Percentiles rank a stretch among this genome's conserved stretches.
These are phyloP conservation scores for Agaricus sinodeliciosus DNA, from an alignment of 768 basidiomycete genomes.

Conservation along the genomic window DNA sequence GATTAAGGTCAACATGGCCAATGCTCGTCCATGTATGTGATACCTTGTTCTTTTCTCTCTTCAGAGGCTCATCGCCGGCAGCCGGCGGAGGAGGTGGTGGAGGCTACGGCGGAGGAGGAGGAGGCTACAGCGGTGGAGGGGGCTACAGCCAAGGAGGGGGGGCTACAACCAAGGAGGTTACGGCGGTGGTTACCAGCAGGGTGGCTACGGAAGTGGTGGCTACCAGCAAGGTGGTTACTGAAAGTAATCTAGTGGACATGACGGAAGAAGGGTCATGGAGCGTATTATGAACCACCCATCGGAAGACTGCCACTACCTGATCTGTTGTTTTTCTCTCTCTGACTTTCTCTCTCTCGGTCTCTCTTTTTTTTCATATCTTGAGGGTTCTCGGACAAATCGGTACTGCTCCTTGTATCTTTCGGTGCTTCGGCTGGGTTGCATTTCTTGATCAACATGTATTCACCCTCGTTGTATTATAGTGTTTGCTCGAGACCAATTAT, in stretches of 20 bases:
- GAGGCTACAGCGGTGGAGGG: slow-evolving; percentile 19
- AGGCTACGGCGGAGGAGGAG: slow-evolving; percentile 16
- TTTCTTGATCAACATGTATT: slow-evolving; percentile 8
- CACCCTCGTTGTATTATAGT: slow-evolving; percentile 11
- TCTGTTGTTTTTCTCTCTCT: not conserved
- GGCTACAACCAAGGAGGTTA: slow-evolving; percentile 15
- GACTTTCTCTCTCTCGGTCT: not conserved
- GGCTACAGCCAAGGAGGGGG: slow-evolving; percentile 19
- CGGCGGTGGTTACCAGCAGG: slow-evolving; percentile 11
- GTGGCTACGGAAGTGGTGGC: slow-evolving; percentile 20
- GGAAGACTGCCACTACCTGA: not conserved
- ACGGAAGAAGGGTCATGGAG: too few species aligned
- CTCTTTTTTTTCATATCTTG: slow-evolving; percentile 3
- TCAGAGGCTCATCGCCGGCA: slow-evolving; percentile 12
- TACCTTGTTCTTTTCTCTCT: slow-evolving; percentile 5
- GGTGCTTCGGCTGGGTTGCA: slow-evolving; percentile 15
- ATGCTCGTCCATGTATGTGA: slow-evolving; percentile 40
- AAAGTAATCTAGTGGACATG: slow-evolving; percentile 9
- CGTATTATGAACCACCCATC: not conserved
- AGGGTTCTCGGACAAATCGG: slow-evolving; percentile 10
- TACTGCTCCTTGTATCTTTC: slow-evolving; percentile 6
- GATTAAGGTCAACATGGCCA: slow-evolving; percentile 84
- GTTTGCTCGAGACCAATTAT: slow-evolving; percentile 12
- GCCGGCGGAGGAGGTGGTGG: slow-evolving; percentile 14
- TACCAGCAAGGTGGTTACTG: slow-evolving; percentile 16